Conservation (phyloP, 768 basidiomycete genomes). For the Pholiota molesta region DNA sequence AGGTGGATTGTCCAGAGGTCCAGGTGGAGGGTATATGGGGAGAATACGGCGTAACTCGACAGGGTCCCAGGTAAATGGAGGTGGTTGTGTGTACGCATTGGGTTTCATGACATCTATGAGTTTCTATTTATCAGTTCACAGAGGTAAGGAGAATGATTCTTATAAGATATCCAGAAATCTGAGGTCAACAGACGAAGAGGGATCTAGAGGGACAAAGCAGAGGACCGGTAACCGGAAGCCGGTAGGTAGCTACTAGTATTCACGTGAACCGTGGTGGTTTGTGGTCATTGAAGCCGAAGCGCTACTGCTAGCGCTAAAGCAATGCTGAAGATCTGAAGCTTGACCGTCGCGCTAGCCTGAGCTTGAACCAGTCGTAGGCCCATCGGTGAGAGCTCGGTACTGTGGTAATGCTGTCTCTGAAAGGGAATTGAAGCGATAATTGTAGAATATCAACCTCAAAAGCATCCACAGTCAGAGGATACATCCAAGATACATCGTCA, state of each 20-base stretch:
- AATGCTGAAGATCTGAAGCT: background rate
- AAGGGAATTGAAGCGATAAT: no score
- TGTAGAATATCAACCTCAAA: no score
- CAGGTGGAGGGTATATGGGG: constrained; percentile 42
- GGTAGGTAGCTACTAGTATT: background rate
- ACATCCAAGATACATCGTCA: no score
- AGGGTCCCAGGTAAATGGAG: constrained; percentile 30
- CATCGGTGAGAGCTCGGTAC: no score
- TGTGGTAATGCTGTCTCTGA: no score
- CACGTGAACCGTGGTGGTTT: background rate
- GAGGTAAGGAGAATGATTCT: background rate
- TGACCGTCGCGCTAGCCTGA: background rate
- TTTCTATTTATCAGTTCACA: background rate
- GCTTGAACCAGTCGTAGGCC: no score
- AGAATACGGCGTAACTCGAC: constrained; percentile 30
- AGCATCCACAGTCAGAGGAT: no score
- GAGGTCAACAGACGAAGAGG: background rate
- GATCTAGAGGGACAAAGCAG: no score
- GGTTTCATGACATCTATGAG: constrained; percentile 12
- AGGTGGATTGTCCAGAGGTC: constrained; percentile 33
- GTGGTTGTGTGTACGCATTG: constrained; percentile 26
- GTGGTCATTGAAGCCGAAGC: no score
- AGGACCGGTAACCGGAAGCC: background rate
- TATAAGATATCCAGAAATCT: background rate
- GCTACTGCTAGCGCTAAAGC: no score